Conservation (phyloP, 2,329 filamentous ascomycete species). For the Aspergillus intermedius region DNA sequence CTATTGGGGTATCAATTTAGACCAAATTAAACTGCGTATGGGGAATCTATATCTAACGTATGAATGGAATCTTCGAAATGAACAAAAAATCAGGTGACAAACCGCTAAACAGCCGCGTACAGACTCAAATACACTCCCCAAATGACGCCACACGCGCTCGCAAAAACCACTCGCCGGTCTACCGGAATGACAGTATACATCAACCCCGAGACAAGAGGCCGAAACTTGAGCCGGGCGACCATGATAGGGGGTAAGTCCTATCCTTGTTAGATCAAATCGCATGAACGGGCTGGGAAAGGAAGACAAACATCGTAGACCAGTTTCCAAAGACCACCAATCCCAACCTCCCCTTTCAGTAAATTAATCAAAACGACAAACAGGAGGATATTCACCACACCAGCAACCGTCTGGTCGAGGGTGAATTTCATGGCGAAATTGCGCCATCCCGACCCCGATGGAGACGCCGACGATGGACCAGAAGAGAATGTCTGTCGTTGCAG, state of each 20-base stretch:
- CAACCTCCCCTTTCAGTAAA: constrained; percentile 28
- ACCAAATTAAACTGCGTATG: background rate
- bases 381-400: constrained; percentile 50
- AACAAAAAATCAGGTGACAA: constrained; percentile 2
- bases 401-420: constrained; percentile 51
- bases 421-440: constrained; percentile 48
- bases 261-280: background rate
- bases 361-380: constrained; percentile 53
- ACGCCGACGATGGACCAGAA: constrained; percentile 7
- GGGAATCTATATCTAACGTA: background rate
- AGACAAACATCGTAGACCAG: constrained; percentile 28
- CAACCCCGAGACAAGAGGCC: constrained; percentile 62
- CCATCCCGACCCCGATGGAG: constrained; percentile 38
- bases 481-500: constrained; percentile 7
- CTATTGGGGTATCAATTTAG: too few relatives aligned
- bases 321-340: constrained; percentile 19
- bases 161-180: constrained; percentile 62
- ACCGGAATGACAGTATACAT: constrained; percentile 69
- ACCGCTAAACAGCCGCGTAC: constrained; percentile 38
- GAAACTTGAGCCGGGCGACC: constrained; percentile 64
- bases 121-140: constrained; percentile 74
- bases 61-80: background rate
- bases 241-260: constrained; percentile 60
- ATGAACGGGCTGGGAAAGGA: background rate
- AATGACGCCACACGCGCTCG: constrained; percentile 62